These are phyloP conservation scores for Tolypocladium ovalisporum DNA, from an alignment of 2,329 filamentous ascomycete genomes.

Conservation along the genomic window DNA sequence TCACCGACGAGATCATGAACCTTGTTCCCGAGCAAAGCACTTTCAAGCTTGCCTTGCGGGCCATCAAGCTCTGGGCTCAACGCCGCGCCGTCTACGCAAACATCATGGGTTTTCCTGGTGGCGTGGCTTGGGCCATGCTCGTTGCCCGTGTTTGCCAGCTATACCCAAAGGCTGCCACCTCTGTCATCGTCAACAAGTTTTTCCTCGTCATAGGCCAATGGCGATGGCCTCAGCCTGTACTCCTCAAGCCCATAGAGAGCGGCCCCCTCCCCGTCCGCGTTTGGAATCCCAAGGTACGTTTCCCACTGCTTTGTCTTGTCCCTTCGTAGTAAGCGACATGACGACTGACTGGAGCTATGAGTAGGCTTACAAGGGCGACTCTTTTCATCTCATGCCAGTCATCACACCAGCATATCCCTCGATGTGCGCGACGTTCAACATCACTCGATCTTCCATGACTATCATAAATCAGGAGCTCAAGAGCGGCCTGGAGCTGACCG, in stretches of 20 bases:
- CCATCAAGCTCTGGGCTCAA: conserved; percentile 95
- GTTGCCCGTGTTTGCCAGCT: conserved; percentile 92
- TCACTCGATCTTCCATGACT: conserved; percentile 73
- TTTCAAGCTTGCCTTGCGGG: conserved; percentile 79
- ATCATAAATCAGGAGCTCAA: conserved; percentile 77
- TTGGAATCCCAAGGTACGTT: conserved; percentile 79
- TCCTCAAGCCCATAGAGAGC: conserved; percentile 79
- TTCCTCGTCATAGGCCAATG: conserved; percentile 85
- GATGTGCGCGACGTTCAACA: conserved; percentile 95
- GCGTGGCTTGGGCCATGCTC: conserved; percentile 97
- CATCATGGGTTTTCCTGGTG: conserved; percentile 91
- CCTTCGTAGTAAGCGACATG: not conserved
- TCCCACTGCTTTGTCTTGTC: not conserved
- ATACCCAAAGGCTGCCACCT: conserved; percentile 83
- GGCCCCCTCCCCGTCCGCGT: conserved; percentile 72
- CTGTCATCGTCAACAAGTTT: conserved; percentile 86
- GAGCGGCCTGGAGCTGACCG: conserved; percentile 65
- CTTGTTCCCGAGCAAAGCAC: conserved; percentile 83
- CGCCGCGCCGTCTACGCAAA: conserved; percentile 89
- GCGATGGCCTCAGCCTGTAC: conserved; percentile 89
- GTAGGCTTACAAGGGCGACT: conserved; percentile 67
- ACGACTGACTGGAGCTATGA: conserved; percentile 6
- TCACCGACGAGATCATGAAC: conserved; percentile 83
- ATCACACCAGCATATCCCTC: conserved; percentile 96
- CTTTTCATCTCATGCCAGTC: conserved; percentile 89